These are phyloP conservation scores for Leptodontidium sp. DNA, from an alignment of 2,329 filamentous ascomycete genomes.

Conservation along the genomic window DNA sequence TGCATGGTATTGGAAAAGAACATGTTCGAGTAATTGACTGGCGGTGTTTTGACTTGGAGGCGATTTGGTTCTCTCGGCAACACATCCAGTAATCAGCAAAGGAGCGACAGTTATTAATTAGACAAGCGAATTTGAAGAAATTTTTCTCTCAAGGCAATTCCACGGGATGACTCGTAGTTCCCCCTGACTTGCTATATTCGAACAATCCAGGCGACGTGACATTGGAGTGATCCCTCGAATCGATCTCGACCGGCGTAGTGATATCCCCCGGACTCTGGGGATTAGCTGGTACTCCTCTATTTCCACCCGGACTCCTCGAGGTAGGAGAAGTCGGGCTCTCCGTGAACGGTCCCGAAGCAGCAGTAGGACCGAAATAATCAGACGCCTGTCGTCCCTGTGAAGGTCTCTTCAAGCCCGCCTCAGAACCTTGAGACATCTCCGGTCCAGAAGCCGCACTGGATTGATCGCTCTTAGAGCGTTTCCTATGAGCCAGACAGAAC, in stretches of 20 bases:
- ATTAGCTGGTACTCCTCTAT: constrained; percentile 52
- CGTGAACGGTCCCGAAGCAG: constrained; percentile 55
- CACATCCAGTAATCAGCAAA: constrained; percentile 18
- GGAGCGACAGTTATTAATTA: constrained; percentile 20
- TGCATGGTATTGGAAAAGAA: constrained; percentile 30
- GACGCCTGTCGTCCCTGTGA: constrained; percentile 19
- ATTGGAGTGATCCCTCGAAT: constrained; percentile 45
- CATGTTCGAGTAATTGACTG: constrained; percentile 33
- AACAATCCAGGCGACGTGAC: constrained; percentile 36
- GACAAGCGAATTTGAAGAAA: constrained; percentile 13
- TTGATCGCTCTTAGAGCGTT: constrained; percentile 27
- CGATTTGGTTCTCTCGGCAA: constrained; percentile 23
- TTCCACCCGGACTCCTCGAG: constrained; percentile 44
- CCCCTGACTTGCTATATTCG: constrained; percentile 33
- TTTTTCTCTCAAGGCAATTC: constrained; percentile 56
- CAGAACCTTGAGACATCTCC: constrained; percentile 36
- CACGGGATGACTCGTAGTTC: constrained; percentile 48
- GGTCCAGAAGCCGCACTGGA: constrained; percentile 23
- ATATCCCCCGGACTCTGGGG: constrained; percentile 61
- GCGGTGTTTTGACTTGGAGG: constrained; percentile 2
- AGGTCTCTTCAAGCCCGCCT: constrained; percentile 25
- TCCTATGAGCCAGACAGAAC: constrained; percentile 53
- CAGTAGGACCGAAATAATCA: constrained; percentile 48
- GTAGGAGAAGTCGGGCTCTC: constrained; percentile 7
- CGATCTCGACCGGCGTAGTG: constrained; percentile 62